A percentile compares a stretch with the other conserved stretches of the same genome.
Conservation (phyloP, 2,329 filamentous ascomycete genomes). For the Phialemoniopsis sp. region DNA sequence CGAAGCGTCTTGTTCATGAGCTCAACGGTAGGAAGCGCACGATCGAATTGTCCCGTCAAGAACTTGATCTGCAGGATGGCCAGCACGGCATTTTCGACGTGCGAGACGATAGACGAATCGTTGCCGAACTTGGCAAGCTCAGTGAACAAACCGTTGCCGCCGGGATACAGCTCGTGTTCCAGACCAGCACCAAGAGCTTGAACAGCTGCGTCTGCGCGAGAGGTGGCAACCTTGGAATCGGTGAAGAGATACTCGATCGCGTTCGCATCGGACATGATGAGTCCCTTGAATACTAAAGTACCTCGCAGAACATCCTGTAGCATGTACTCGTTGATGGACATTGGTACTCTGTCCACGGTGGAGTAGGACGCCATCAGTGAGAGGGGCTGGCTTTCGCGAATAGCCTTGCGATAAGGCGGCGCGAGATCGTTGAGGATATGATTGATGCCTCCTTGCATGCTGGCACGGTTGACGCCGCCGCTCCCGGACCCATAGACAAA, state of each 20-base stretch:
- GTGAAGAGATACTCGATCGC: constrained; percentile 20
- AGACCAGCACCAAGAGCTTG: constrained; percentile 19
- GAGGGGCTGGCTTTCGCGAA: constrained; percentile 17
- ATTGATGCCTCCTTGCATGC: constrained; percentile 24
- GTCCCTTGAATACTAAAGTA: constrained; percentile 22
- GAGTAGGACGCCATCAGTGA: constrained; percentile 26
- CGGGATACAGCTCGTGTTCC: constrained; percentile 20
- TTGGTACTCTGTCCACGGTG: constrained; percentile 22
- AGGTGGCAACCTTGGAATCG: constrained; percentile 19
- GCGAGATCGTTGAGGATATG: constrained; percentile 25
- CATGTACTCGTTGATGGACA: constrained; percentile 24
- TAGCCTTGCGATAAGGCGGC: constrained; percentile 20
- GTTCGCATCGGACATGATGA: constrained; percentile 26
- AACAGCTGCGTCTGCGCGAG: constrained; percentile 16
- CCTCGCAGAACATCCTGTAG: constrained; percentile 17
- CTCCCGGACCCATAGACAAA: constrained; percentile 25
- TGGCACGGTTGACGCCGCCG: constrained; percentile 26
- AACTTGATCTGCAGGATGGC: constrained; percentile 23
- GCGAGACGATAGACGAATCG: constrained; percentile 12
- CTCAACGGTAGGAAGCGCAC: constrained; percentile 13
- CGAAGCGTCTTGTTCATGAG: constrained; percentile 10
- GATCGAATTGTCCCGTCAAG: constrained; percentile 18
- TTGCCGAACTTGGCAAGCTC: constrained; percentile 13
- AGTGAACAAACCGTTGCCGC: constrained; percentile 14
- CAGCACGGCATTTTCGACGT: constrained; percentile 18